Base-by-base conservation (phyloP, 495 filamentous ascomycete species). In the Hypomontagnella submonticulosa region DNA sequence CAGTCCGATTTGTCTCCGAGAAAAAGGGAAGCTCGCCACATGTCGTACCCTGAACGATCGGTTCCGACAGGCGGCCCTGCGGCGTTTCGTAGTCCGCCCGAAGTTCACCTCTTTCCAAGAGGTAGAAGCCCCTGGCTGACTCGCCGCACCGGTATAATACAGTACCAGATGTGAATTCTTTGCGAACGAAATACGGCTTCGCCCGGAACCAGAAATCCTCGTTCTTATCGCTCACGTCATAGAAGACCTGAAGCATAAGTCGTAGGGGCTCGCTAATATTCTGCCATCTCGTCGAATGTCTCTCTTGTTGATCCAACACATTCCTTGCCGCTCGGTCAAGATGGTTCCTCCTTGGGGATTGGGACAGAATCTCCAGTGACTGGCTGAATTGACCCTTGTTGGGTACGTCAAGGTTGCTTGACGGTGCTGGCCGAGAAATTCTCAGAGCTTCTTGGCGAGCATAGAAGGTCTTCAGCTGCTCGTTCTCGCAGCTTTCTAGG, bases 11-110 rank as follows among this genome's bases (percentile, higher is more conserved):
- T 0, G 93, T 97, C 69, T 92, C 90, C 12, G 88, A 90, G 76
- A 99, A 99, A 80, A 99, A 99, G 0, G 95, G 95, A 52, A 98
- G 76, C 76, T 99, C 95, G 20, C 95, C 95, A 71, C 94, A 97
- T 8, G 95, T 97, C 19, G 94, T 93, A 18, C 95, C 95, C 6
- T 92, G 92, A 2, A 97, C 90, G 40, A 99, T 97, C 62, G 92
- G 89, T 72, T 99, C 95, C 46, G 87, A 93, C 68, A 92, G 90
- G 64, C 85, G 84, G 4, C 96, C 95, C 73, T 97, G 95, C 1
- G 94, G 92, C 13, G 93, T 82, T 32, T 94, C 85, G 72, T 98
- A 99, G 66, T 95, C 92, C 0, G 89, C 92, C 34, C 92, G 85
- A 27, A 99, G 83, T 72, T 97, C 92, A 30, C 95, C 95, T 2